Base-by-base conservation (phyloP, 306 rosid species). In the Begonia loranthoides region DNA sequence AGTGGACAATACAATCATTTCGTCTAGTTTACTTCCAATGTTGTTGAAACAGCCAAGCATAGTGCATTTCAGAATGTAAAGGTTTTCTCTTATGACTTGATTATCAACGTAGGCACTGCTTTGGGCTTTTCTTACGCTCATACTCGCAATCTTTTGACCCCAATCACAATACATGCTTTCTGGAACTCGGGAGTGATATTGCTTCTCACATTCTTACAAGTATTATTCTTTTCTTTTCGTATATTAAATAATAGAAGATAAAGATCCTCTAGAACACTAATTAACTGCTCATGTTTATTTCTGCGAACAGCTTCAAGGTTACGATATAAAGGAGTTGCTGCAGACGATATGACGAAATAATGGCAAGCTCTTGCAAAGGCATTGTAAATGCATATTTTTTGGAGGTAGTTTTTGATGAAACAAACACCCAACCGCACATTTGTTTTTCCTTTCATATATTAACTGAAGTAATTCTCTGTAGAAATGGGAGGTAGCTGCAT, bases 151-250 rank as follows among this genome's bases (percentile, higher is more conserved):
- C 96, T 92, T 62, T 70, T 86, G 40, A 92, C 96, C 50, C 96
- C 96, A n/a, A 86, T 92, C 70, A 83, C 94, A 36, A 80, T 92
- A 59, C 99, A 92, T 67, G 92, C 94, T 2, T 62, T 92, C 54
- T 92, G 99, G 96, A 92, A 92, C 67, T 86, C 96, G 0, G 94
- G 96, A 66, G 99, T 86, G 15, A 86, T 86, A 66, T 63, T 92
- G 70, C 71, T 92, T 61, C 88, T 92, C 34, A 86, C 99, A 55
- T 69, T 82, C 69, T 86, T 92, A 46, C 92, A 77, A 94, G 99
- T 83, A 80, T 38, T 53, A 17, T 16, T 10, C 36, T 44, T 43
- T 43, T 38, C 50, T 24, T 21, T 50, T 45, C 0, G 10, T 15
- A n/a, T 24, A 59, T 24, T 50, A 13, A 33, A 47, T 28, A 0